Base-by-base conservation (phyloP, 345 rosid genomes). In the Kandelia obovata region DNA sequence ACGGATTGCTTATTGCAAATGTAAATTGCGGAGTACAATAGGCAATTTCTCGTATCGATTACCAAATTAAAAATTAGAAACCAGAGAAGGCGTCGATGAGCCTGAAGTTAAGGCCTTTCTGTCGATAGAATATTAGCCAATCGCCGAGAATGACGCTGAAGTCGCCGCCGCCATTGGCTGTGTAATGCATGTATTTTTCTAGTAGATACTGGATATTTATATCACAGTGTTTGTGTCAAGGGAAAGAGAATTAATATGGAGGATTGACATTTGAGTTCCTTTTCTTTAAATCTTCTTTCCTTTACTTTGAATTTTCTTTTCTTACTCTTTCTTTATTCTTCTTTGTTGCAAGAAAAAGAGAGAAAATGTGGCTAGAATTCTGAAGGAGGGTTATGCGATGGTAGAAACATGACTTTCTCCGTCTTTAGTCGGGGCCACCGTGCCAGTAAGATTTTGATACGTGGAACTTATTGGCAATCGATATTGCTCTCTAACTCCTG, bases 351-450 rank as follows among this genome's bases (percentile, higher is more conserved):
- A 37, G 80, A 58, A 68, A 69, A 27, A 17, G 71, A 76, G 78
- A 73, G 80, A 71, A 52, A 73, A 53, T 65, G 76, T 46, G 78
- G 71, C 52, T 58, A 15, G 65, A 20, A 68, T 46, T 62, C 21
- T 17, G n/a, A 52, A 51, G 19, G 7, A 34, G 56, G 81, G 81
- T 85, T 85, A 81, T 83, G 85, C 83, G 57, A 58, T 72, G 51
- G 32, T 55, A 2, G 62, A 46, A 59, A 59, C 66, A 69, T 19
- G 49, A 43, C 58, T 68, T 68, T 62, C 62, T 53, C 34, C 67
- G 58, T 66, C 59, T 74, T 75, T 61, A 19, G 53, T 51, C 58
- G 57, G 27, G 20, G 35, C 7, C 35, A 32, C 35, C 7, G 7
- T 64, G 55, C 72, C 61, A 28, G 23, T 58, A 15, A 58, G 34